phyloP scores from a whole-genome alignment of 352 stramenopile genomes.

The Thraustochytrium striatum region DNA sequence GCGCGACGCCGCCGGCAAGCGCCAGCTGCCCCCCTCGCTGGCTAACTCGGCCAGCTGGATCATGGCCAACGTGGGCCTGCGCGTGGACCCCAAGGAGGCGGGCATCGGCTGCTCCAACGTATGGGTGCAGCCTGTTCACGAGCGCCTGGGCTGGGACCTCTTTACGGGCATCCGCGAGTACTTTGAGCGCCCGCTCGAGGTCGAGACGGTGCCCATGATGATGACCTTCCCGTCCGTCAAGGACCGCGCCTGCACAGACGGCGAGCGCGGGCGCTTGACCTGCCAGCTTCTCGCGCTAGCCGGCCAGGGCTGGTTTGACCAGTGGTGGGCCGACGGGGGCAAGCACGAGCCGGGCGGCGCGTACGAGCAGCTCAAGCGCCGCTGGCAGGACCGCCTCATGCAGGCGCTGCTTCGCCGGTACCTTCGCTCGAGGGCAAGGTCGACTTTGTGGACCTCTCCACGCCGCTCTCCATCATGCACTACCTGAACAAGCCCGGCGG shows the following conservation, averaged over 20 bases:
- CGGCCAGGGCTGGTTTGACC: conserved; percentile 50
- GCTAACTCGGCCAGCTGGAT: conserved; percentile 45
- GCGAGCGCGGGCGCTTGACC: conserved; percentile 40
- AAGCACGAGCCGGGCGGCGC: conserved; percentile 46
- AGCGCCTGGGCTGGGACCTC: conserved; percentile 51
- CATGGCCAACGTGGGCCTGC: conserved; percentile 51
- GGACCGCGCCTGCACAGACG: conserved; percentile 48
- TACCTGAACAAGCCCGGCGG: conserved; percentile 48
- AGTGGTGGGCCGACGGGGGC: conserved; percentile 47
- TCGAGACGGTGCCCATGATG: conserved; percentile 34
- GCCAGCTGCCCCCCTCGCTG: conserved; percentile 32
- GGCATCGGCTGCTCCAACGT: conserved; percentile 47
- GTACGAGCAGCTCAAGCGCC: conserved; percentile 52
- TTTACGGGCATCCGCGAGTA: conserved; percentile 46
- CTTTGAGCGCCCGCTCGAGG: conserved; percentile 51
- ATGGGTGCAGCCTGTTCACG: conserved; percentile 57
- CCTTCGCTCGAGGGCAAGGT: conserved; percentile 45
- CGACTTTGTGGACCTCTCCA: conserved; percentile 49
- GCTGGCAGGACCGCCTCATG: conserved; percentile 27
- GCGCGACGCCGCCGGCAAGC: conserved; percentile 2
- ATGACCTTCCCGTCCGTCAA: conserved; percentile 56
- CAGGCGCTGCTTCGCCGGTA: conserved; percentile 44
- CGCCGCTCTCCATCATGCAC: conserved; percentile 51
- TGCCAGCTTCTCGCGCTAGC: conserved; percentile 52
- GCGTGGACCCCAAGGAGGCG: conserved; percentile 13